A percentile compares a stretch with the other conserved stretches of the same genome.
Conservation (phyloP, 2,329 filamentous ascomycete species). For the Fusarium abutilonis region DNA sequence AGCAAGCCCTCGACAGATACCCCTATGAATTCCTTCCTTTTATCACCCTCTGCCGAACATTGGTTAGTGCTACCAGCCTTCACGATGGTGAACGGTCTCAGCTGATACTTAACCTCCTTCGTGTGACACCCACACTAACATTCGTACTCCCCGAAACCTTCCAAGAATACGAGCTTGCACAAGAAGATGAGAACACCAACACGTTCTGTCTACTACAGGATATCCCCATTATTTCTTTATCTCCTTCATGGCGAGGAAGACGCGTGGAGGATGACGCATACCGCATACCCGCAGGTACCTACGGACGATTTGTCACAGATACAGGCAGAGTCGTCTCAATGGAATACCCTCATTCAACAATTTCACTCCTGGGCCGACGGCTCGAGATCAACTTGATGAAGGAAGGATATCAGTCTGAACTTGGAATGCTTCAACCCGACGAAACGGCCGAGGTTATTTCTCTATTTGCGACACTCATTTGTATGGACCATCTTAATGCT, state of each 20-base stretch:
- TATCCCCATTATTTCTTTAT: slow-evolving; percentile 69
- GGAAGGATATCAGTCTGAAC: slow-evolving; percentile 62
- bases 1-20: slow-evolving; percentile 78
- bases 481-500: slow-evolving; percentile 57
- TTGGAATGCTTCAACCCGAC: slow-evolving; percentile 65
- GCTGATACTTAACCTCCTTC: slow-evolving; percentile 70
- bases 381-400: slow-evolving; percentile 73
- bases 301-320: slow-evolving; percentile 79
- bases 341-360: slow-evolving; percentile 81
- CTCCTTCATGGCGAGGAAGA: slow-evolving; percentile 57
- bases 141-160: slow-evolving; percentile 79
- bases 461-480: slow-evolving; percentile 76
- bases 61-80: slow-evolving; percentile 57
- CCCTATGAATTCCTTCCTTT: slow-evolving; percentile 88
- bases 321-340: slow-evolving; percentile 78
- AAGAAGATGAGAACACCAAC: slow-evolving; percentile 88
- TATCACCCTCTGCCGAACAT: slow-evolving; percentile 72
- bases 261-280: slow-evolving; percentile 63
- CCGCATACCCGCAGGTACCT: slow-evolving; percentile 71
- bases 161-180: slow-evolving; percentile 77
- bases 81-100: slow-evolving; percentile 54
- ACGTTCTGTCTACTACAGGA: slow-evolving; percentile 74
- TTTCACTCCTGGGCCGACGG: slow-evolving; percentile 81
- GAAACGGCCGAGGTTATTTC: slow-evolving; percentile 78
- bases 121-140: slow-evolving; percentile 77